phyloP scores from a whole-genome alignment of 1,284 basidiomycete species.

The Malassezia nana region DNA sequence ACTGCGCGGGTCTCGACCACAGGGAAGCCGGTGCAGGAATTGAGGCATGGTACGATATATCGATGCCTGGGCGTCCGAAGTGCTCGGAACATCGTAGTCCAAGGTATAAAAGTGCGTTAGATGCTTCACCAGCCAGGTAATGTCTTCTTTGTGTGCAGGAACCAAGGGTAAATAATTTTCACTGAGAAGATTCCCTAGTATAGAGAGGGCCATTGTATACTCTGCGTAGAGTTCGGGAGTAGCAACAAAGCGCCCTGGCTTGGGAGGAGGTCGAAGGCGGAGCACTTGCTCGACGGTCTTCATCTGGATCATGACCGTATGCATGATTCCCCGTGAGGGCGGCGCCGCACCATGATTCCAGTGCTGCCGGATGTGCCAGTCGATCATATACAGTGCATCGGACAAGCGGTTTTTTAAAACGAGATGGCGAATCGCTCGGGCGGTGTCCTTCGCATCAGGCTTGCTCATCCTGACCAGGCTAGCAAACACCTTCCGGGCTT shows the following conservation, averaged over 20 bases:
- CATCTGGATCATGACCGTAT: constrained; percentile 18
- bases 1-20: background rate
- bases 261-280: background rate
- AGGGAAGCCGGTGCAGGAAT: constrained; percentile 5
- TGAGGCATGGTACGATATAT: background rate
- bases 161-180: constrained; percentile 12
- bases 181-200: constrained; percentile 7
- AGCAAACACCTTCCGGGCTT: background rate
- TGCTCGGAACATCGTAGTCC: background rate
- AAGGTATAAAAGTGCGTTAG: background rate
- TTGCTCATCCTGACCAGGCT: background rate
- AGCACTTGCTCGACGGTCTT: background rate
- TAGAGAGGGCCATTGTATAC: constrained; percentile 6
- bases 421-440: constrained; percentile 1
- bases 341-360: background rate
- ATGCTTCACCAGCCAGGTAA: constrained; percentile 15
- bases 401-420: background rate
- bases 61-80: background rate
- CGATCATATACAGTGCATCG: constrained; percentile 4
- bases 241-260: background rate
- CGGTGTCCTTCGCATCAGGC: constrained; percentile 2
- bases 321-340: constrained; percentile 14
- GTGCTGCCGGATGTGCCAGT: constrained; percentile 5
- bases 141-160: constrained; percentile 5
- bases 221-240: background rate